Evolutionary conservation across 2,329 filamentous ascomycete species (phyloP).

Genomic region (Alternaria solani): DNA sequence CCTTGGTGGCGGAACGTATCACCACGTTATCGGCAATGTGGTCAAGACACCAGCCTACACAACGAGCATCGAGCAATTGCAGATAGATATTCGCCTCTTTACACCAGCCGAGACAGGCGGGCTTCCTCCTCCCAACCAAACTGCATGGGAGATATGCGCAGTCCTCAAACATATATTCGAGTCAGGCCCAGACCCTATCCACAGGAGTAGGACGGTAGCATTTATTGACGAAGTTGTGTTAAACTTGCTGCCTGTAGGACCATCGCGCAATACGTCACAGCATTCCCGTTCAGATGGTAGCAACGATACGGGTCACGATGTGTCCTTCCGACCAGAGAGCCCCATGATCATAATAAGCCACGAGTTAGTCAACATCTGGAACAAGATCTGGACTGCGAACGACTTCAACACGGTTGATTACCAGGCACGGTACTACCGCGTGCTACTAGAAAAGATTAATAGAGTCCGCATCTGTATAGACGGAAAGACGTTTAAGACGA

Average conservation of each 20-base stretch:
- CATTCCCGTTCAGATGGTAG: not conserved
- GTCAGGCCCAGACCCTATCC: conserved; percentile 32
- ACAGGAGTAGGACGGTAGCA: conserved; percentile 17
- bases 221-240: conserved; percentile 43
- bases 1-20: conserved; percentile 15
- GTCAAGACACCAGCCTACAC: conserved; percentile 8
- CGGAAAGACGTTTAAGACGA: conserved; percentile 34
- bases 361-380: conserved; percentile 44
- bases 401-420: conserved; percentile 25
- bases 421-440: conserved; percentile 32
- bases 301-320: not conserved
- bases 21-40: not conserved
- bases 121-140: conserved; percentile 31
- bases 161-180: conserved; percentile 42
- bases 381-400: conserved; percentile 43
- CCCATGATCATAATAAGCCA: not conserved
- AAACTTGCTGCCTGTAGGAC: conserved; percentile 38
- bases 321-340: not conserved
- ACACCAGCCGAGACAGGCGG: conserved; percentile 28
- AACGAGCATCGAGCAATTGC: conserved; percentile 35
- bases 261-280: not conserved
- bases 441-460: conserved; percentile 40
- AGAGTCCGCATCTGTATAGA: conserved; percentile 44
- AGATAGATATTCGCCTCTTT: conserved; percentile 41
- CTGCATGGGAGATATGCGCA: conserved; percentile 48